Base-by-base conservation (phyloP, 108 stramenopile genomes). In the Aureococcus anophagefferens region DNA sequence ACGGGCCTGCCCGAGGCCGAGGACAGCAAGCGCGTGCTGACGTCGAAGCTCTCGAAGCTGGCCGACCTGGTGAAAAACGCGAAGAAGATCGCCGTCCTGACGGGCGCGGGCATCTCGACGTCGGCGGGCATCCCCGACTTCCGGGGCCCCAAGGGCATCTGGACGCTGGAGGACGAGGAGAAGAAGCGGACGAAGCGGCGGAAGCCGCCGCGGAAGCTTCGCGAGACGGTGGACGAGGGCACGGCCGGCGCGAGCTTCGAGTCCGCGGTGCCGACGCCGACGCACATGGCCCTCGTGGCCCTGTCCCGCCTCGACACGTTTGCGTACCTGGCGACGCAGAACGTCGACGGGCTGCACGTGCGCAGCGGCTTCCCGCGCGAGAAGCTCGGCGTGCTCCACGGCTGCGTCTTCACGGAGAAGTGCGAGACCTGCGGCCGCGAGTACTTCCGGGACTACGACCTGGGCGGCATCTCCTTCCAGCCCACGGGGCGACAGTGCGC, bases 41-140 rank as follows among this genome's bases (percentile, higher is more conserved):
- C 71, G 14, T 30, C 68, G 63, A 91, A 91, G 76, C 31, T 90
- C 15, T 77, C 77, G 31, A 77, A 77, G 40, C 77, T 93, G 33
- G 66, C 74, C 25, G 68, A 83, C 73, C 65, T 89, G 46, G 65
- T 93, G 28, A 70, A 76, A 35, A 65, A 71, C 46, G 77, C 88
- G 0, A 59, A 73, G 45, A 76, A 83, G 62, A 76, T 84, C 4
- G 89, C 94, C 15, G 84, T 95, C 13, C 72, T 97, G 63, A 97
- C 96, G 0, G 97, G 97, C n/a, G 97, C 97, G 17, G 97, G 97
- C 30, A 92, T 90, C 51, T 90, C 86, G 63, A 94, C 92, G 35
- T 80, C 72, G 66, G 92, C 87, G 65, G 93, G 95, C 16, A 96
- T 98, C 74, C 94, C 97, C 0, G 97, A 98, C 80, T 98, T 98